Evolutionary conservation across 805 yeast genomes (phyloP).

Genomic region (Kodamaea neixiangensis): DNA sequence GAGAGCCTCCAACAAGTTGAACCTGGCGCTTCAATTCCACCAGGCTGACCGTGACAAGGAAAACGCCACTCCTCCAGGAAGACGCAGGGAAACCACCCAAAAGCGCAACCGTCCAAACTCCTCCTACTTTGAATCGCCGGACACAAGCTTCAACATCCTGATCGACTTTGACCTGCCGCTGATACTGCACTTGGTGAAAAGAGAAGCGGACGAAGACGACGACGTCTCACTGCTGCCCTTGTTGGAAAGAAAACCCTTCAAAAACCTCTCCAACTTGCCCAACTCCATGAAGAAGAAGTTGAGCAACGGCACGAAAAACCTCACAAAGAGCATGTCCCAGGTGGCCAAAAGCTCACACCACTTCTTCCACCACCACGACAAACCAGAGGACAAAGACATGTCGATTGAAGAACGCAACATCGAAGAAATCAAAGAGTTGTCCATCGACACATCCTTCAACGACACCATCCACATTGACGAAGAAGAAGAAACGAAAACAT

Average conservation of each 20-base stretch:
- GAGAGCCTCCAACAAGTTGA: background rate
- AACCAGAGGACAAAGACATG: background rate
- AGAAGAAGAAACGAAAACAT: slow-evolving; percentile 1
- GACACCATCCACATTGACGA: slow-evolving; percentile 12
- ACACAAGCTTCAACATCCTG: slow-evolving; percentile 3
- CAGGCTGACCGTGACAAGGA: slow-evolving; percentile 1
- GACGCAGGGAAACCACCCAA: background rate
- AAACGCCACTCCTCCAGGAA: slow-evolving; percentile 11
- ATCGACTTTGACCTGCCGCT: slow-evolving; percentile 11
- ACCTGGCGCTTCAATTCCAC: slow-evolving; percentile 3
- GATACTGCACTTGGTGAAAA: slow-evolving; percentile 8
- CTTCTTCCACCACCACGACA: slow-evolving; percentile 5
- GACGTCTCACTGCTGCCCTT: slow-evolving; percentile 19
- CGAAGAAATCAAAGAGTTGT: background rate
- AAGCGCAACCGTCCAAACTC: slow-evolving; percentile 32
- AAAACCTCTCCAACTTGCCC: slow-evolving; percentile 26
- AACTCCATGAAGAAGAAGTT: slow-evolving; percentile 22
- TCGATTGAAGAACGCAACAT: background rate
- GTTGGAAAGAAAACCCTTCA: slow-evolving; percentile 27
- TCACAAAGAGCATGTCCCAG: slow-evolving; percentile 22
- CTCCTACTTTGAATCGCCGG: slow-evolving; percentile 42
- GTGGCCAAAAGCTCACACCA: slow-evolving; percentile 21
- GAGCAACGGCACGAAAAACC: slow-evolving; percentile 20
- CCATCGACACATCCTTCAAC: slow-evolving; percentile 1
- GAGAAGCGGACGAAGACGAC: slow-evolving; percentile 1